A percentile compares a stretch with the other conserved stretches of the same genome.
phyloP scores from a whole-genome alignment of 257 asterid species.

The Solanum verrucosum region DNA sequence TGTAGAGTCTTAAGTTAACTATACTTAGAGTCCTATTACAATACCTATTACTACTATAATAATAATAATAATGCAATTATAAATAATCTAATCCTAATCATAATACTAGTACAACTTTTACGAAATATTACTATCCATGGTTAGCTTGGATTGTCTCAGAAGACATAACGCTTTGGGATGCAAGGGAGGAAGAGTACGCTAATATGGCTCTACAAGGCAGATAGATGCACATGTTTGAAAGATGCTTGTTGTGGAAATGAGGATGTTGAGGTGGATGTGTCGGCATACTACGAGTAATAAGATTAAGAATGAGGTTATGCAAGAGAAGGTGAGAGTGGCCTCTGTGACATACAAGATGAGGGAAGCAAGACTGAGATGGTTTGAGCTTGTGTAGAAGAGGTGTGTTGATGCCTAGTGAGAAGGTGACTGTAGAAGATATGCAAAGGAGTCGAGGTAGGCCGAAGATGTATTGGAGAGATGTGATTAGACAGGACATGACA shows the following conservation, averaged over 20 bases:
- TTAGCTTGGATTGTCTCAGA: not conserved
- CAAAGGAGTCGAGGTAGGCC: not conserved
- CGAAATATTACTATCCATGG: not conserved
- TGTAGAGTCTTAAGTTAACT: too few species aligned
- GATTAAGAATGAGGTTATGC: not conserved
- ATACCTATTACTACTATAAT: too few species aligned
- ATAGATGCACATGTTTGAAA: too few species aligned
- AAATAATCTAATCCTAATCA: too few species aligned
- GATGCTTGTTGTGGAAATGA: not conserved
- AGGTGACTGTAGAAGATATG: not conserved
- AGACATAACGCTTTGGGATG: not conserved
- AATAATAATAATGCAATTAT: too few species aligned
- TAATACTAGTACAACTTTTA: not conserved
- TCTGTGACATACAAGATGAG: not conserved
- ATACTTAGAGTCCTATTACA: too few species aligned
- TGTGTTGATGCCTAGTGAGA: not conserved
- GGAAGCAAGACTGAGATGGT: not conserved
- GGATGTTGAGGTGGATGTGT: not conserved
- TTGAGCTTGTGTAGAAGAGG: not conserved
- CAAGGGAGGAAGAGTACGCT: not conserved
- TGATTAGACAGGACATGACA: not conserved
- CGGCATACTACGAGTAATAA: too few species aligned
- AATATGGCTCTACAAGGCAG: not conserved
- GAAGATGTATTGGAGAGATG: not conserved
- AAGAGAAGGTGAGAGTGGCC: not conserved